These are phyloP conservation scores for Phytophthora melonis DNA, from an alignment of 352 stramenopile species.

Conservation along the genomic window DNA sequence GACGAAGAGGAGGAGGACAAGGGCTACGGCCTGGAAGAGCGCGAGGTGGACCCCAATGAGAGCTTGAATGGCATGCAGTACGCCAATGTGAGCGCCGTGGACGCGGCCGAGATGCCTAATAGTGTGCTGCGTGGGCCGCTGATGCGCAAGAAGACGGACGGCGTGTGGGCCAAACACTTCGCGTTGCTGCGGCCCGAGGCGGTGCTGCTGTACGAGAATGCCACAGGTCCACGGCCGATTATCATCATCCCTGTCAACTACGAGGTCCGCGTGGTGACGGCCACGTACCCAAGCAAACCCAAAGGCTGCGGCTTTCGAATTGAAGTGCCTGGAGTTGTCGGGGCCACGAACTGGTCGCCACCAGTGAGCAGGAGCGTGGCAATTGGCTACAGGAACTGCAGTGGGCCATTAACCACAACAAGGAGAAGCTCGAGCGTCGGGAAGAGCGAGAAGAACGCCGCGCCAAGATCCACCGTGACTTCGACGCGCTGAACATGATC, in stretches of 20 bases:
- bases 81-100: conserved; percentile 66
- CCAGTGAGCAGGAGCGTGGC: conserved; percentile 71
- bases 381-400: conserved; percentile 87
- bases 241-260: conserved; percentile 85
- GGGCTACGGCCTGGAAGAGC: conserved; percentile 46
- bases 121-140: conserved; percentile 75
- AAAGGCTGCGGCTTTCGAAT: conserved; percentile 68
- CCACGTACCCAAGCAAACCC: conserved; percentile 59
- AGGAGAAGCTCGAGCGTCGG: conserved; percentile 51
- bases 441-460: conserved; percentile 56
- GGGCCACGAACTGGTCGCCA: conserved; percentile 65
- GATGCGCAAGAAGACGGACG: conserved; percentile 75
- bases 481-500: conserved; percentile 85
- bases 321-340: conserved; percentile 66
- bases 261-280: conserved; percentile 53
- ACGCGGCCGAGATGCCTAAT: conserved; percentile 73
- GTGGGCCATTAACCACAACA: conserved; percentile 62
- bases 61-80: conserved; percentile 89
- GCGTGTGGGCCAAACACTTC: conserved; percentile 77
- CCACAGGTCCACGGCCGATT: conserved; percentile 62
- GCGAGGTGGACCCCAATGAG: conserved; percentile 29
- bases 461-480: conserved; percentile 62
- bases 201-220: conserved; percentile 75
- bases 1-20: conserved; percentile 55
- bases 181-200: conserved; percentile 73